Evolutionary conservation across 169 alveolate genomes (phyloP).

Genomic region (Plasmodium inui): DNA sequence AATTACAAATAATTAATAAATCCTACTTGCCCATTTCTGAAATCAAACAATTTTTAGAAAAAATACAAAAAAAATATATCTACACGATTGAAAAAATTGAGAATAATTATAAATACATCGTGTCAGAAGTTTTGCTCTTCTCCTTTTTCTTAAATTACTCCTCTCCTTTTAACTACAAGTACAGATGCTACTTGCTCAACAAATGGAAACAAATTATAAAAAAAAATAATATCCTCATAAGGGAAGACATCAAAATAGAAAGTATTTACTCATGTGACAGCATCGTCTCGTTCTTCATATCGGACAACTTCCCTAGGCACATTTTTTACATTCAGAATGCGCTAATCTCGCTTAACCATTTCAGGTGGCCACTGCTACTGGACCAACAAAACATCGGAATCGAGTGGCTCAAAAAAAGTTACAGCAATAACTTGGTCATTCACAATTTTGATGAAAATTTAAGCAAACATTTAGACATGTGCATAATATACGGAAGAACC

Average conservation of each 20-base stretch:
- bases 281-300: slow-evolving; percentile 47
- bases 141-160: slow-evolving; percentile 68
- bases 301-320: slow-evolving; percentile 71
- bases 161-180: slow-evolving; percentile 49
- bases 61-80: slow-evolving; percentile 45
- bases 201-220: slow-evolving; percentile 60
- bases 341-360: slow-evolving; percentile 61
- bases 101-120: slow-evolving; percentile 57
- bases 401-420: slow-evolving; percentile 69
- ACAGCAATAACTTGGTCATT: slow-evolving; percentile 49
- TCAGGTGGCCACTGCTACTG: slow-evolving; percentile 61
- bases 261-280: slow-evolving; percentile 62
- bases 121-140: slow-evolving; percentile 58
- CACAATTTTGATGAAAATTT: slow-evolving; percentile 73
- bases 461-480: slow-evolving; percentile 73
- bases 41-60: slow-evolving; percentile 39
- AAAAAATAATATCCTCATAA: slow-evolving; percentile 45
- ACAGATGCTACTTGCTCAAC: slow-evolving; percentile 36
- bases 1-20: slow-evolving; percentile 56
- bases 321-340: slow-evolving; percentile 74
- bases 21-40: slow-evolving; percentile 48
- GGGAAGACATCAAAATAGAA: slow-evolving; percentile 50
- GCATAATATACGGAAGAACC: slow-evolving; percentile 72
- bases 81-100: slow-evolving; percentile 46
- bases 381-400: slow-evolving; percentile 65